These are phyloP conservation scores for Blastocystis sp. DNA, from an alignment of 352 stramenopile species.

Conservation along the genomic window DNA sequence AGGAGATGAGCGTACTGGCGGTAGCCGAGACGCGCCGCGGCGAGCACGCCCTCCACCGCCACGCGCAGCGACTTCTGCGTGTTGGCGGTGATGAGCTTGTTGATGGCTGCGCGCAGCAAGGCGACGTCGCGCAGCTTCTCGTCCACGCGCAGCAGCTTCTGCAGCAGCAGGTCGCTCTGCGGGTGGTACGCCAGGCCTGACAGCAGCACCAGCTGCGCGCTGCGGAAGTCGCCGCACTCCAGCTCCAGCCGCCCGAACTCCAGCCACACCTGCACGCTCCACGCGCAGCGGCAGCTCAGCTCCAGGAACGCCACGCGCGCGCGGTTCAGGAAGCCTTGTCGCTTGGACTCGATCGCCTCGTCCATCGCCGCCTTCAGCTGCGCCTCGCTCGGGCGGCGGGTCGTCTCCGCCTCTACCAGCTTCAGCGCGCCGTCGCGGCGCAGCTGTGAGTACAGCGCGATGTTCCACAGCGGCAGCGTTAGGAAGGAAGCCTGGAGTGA, in stretches of 20 bases:
- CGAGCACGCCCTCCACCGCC: constrained; percentile 80
- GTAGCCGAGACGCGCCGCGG: constrained; percentile 79
- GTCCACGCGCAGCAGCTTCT: constrained; percentile 77
- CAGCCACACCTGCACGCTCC: constrained; percentile 78
- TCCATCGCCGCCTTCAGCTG: not conserved
- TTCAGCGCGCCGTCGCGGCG: not conserved
- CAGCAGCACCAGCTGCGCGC: constrained; percentile 77
- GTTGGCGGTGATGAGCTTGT: constrained; percentile 76
- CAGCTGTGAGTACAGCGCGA: not conserved
- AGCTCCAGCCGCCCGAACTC: constrained; percentile 85
- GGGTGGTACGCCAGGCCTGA: constrained; percentile 77
- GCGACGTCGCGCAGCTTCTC: constrained; percentile 78
- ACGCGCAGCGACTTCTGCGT: constrained; percentile 81
- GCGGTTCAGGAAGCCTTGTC: not conserved
- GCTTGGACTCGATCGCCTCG: constrained; percentile 5
- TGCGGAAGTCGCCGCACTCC: constrained; percentile 78
- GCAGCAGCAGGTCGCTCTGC: constrained; percentile 77
- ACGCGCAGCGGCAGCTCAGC: not conserved
- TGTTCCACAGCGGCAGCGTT: constrained; percentile 18
- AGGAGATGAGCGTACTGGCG: constrained; percentile 75
- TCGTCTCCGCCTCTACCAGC: not conserved
- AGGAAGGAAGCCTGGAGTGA: not conserved
- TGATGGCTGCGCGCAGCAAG: constrained; percentile 76
- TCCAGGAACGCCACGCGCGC: constrained; percentile 21
- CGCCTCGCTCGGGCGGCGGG: not conserved